Percentiles rank a stretch among this genome's conserved stretches.
Conservation (phyloP, 2,329 filamentous ascomycete species). For the Verruconis gallopava region DNA sequence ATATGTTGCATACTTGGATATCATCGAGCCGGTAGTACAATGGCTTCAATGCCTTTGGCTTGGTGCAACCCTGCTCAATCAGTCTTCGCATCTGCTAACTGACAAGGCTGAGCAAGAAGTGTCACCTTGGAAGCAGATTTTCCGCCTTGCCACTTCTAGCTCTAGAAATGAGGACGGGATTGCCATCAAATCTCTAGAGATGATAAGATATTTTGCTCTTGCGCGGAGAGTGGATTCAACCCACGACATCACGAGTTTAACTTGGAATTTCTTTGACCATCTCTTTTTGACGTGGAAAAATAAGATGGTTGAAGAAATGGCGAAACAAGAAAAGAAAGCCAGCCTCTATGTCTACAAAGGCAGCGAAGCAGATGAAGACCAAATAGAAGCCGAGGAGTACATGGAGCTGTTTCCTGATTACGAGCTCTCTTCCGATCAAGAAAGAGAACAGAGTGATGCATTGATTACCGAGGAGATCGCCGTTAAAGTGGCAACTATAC, state of each 20-base stretch:
- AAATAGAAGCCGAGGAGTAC: constrained; percentile 61
- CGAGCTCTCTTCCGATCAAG: constrained; percentile 38
- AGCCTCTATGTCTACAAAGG: constrained; percentile 79
- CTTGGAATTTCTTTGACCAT: constrained; percentile 46
- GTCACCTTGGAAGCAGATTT: neutral
- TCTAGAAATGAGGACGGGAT: neutral
- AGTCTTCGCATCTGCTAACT: neutral
- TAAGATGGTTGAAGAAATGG: constrained; percentile 62
- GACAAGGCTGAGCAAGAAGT: neutral
- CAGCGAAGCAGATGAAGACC: constrained; percentile 61
- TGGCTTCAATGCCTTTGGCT: constrained; percentile 69
- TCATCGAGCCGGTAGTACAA: constrained; percentile 63
- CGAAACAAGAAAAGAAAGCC: constrained; percentile 57
- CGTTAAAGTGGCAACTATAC: constrained; percentile 4
- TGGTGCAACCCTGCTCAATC: constrained; percentile 41
- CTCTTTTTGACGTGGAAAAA: constrained; percentile 74
- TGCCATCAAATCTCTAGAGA: neutral
- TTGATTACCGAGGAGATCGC: constrained; percentile 1
- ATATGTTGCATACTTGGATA: constrained; percentile 73
- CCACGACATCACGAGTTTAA: neutral
- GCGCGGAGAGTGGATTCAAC: constrained; percentile 4
- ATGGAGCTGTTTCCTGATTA: constrained; percentile 71
- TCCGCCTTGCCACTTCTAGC: neutral
- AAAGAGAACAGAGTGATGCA: constrained; percentile 11
- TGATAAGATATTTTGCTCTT: neutral